Evolutionary conservation across 139 green algal genomes (phyloP), one percentile per base, ranked within the genome.

Genomic region (Chlorella sp.): DNA sequence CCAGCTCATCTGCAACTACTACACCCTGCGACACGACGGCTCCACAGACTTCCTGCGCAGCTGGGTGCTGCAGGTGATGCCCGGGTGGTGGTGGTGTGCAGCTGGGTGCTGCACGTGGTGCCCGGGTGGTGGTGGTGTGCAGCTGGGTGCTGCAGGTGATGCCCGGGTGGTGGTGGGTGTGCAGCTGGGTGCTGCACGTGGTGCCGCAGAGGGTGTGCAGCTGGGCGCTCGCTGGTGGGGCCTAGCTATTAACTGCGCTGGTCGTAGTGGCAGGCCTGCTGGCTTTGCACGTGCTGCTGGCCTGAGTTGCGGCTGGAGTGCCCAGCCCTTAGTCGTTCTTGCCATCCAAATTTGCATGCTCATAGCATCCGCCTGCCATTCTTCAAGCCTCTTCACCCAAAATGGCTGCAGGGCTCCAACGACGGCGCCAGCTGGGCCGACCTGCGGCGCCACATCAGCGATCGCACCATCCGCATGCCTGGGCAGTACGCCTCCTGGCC

Each of bases 401-500:
- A 5, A 57, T 9, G 48, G 7, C 36, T 86, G 64, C 94, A 98
- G 96, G 96, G 91, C n/a, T 98, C 96, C 36, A 85, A 93, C 15
- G 94, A 98, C 91, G 92, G 94, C 28, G 15, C 80, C 19, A 68
- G 57, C 24, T 99, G 97, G 97, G 68, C 91, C 0, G 91, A 95
- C 78, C 92, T 99, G 79, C 89, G 91, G 48, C 88, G 87, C 34
- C 97, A 99, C 89, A 30, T 86, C 0, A 86, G 88, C 80, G 96
- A 99, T 92, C 37, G 32, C 14, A 91, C 93, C 32, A 88, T 99
- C n/a, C 89, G 89, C 36, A 80, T 95, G 83, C 92, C 96, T 19
- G 96, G 94, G 0, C 95, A 98, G 92, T 97, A 94, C 82, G 96
- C 94, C 24, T 97, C 95, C 34, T 99, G 96, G 96, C 94, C 96